Evolutionary conservation across 2,329 filamentous ascomycete species (phyloP).

Genomic region (Pezicula neosporulosa): DNA sequence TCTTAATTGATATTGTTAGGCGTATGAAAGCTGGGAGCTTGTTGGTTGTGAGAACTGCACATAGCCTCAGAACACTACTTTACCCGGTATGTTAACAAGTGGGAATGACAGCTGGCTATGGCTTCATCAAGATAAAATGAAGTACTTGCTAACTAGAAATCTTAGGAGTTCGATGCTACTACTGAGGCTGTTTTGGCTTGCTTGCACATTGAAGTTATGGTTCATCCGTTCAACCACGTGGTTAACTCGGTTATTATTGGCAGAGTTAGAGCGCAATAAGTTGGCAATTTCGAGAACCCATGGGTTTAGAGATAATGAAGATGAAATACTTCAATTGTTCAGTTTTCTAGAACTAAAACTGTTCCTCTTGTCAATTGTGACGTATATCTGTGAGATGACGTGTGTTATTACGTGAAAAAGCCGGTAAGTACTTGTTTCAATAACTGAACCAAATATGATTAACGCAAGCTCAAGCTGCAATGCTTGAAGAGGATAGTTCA

Average conservation of each 20-base stretch:
- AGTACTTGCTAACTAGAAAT: not conserved
- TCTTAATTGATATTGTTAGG: conserved; percentile 32
- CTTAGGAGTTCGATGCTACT: conserved; percentile 35
- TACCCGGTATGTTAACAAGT: conserved; percentile 38
- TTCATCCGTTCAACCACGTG: conserved; percentile 45
- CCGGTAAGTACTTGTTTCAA: too few relatives aligned
- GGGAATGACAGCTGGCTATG: not conserved
- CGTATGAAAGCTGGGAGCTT: conserved; percentile 39
- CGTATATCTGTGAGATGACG: too few relatives aligned
- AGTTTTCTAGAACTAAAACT: too few relatives aligned
- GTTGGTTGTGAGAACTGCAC: conserved; percentile 42
- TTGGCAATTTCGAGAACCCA: too few relatives aligned
- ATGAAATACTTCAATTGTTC: too few relatives aligned
- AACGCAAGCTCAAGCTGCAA: too few relatives aligned
- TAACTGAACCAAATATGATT: too few relatives aligned
- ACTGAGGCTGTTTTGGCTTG: conserved; percentile 27
- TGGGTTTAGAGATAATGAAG: too few relatives aligned
- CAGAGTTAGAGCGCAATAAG: conserved; percentile 10
- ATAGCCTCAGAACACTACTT: conserved; percentile 39
- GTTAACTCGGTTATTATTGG: conserved; percentile 46
- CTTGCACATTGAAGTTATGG: conserved; percentile 37
- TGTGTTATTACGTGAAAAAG: too few relatives aligned
- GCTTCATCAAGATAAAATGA: not conserved
- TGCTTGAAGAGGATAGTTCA: too few relatives aligned
- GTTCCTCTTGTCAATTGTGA: too few relatives aligned